phyloP scores from a whole-genome alignment of 2,329 filamentous ascomycete genomes.

The Aspergillus pseudonomiae region DNA sequence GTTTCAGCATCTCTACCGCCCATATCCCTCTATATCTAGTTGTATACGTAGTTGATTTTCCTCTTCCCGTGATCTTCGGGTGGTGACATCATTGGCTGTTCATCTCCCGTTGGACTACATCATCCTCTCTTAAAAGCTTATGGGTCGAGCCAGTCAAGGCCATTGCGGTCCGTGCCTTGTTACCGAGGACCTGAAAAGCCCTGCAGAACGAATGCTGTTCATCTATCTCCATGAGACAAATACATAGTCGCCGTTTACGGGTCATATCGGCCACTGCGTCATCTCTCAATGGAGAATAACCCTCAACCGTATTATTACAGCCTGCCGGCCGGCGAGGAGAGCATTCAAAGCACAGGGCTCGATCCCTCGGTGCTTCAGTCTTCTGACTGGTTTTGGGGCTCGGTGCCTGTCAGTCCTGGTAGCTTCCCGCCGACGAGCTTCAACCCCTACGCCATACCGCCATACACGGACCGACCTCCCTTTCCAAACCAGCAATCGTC shows the following conservation, averaged over 20 bases:
- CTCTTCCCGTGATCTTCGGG: not conserved
- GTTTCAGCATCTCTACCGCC: not conserved
- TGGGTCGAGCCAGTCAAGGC: not conserved
- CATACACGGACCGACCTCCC: not conserved
- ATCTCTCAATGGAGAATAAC: not conserved
- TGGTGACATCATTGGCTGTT: constrained; percentile 9
- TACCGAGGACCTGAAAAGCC: not conserved
- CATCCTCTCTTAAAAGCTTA: not conserved
- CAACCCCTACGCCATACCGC: constrained; percentile 13
- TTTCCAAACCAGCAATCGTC: constrained; percentile 11
- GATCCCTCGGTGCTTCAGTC: constrained; percentile 1
- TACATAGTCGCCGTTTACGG: not conserved
- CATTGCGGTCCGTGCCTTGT: not conserved
- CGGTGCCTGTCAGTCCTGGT: constrained; percentile 9
- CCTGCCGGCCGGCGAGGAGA: not conserved
- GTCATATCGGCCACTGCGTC: not conserved
- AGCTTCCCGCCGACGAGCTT: constrained; percentile 8
- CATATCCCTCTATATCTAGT: too few relatives aligned
- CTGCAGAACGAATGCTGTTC: not conserved
- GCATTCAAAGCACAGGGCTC: not conserved
- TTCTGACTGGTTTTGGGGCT: constrained; percentile 18
- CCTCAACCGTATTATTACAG: not conserved
- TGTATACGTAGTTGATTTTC: not conserved
- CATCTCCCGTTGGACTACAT: not conserved
- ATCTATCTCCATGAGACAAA: not conserved